Base-by-base conservation (phyloP, 1,284 basidiomycete genomes). In the Leccinum fuscescens region DNA sequence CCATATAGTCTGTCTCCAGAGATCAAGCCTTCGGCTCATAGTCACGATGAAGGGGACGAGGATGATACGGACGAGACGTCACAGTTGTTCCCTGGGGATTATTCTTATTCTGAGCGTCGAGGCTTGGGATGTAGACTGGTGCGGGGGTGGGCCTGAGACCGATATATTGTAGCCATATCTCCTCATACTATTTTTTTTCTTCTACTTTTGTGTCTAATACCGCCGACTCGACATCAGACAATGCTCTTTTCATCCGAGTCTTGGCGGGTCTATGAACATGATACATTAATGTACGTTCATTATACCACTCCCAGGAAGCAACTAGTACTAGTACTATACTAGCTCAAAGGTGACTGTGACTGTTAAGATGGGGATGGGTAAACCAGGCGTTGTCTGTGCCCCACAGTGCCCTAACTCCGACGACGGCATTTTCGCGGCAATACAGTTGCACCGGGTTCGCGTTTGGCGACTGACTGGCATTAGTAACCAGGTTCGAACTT, bases 71-170 rank as follows among this genome's bases (percentile, higher is more conserved):
- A 68, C 22, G 77, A 77, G 57, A 77, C 73, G 52, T 80, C 79
- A 15, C 82, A 77, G 66, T 61, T 84, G 59, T 82, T 85, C 73
- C 82, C 83, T 37, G 83, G 82, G 83, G 80, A 58, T 27, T 27
- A 7, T 27, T 27, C 24, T 66, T 85, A 58, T 85, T 82, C 66
- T 83, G 69, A 79, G 50, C 2, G 7, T 37, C 35, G 35, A 37
- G 35, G 35, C 24, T n/a, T 31, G 9, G 27, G 27, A 50, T 50
- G 15, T 51, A 51, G 29, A 51, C 50, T 51, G 50, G 24, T 49
- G 48, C n/a, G 49, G 12, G n/a, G 15, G 50, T 11, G 24, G 50
- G 24, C 14, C 48, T 27, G 24, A 24, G 48, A 27, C 48, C 17
- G 48, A 49, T 49, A 49, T 27, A 49, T 49, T 7, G 12, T 22